These are phyloP conservation scores for Talaromyces sp. DNA, from an alignment of 2,329 filamentous ascomycete species.

Conservation along the genomic window DNA sequence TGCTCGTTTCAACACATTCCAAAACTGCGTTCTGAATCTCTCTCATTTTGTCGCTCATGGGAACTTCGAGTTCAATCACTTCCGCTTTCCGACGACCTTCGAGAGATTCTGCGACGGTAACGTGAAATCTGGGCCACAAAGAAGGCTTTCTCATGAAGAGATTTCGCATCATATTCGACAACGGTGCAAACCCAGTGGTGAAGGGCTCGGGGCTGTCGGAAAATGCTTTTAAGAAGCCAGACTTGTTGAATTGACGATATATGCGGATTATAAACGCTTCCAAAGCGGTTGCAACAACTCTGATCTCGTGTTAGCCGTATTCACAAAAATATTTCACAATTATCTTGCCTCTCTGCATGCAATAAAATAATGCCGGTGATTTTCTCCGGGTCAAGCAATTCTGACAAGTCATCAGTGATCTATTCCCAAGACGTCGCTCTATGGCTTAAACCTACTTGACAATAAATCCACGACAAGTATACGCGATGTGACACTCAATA, in stretches of 20 bases:
- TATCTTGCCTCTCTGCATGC: constrained; percentile 66
- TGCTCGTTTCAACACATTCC: constrained; percentile 93
- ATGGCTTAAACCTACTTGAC: constrained; percentile 49
- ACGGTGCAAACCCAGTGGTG: constrained; percentile 77
- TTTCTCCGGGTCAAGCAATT: constrained; percentile 70
- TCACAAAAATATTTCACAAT: neutral
- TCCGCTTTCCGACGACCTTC: constrained; percentile 92
- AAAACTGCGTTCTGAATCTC: constrained; percentile 91
- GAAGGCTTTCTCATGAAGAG: constrained; percentile 84
- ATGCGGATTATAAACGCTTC: constrained; percentile 95
- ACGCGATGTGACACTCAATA: constrained; percentile 92
- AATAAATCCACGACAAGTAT: constrained; percentile 92
- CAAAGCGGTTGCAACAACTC: constrained; percentile 75
- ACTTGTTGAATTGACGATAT: constrained; percentile 90
- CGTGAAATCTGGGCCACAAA: constrained; percentile 89
- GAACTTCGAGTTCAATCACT: constrained; percentile 92
- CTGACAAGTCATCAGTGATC: constrained; percentile 20
- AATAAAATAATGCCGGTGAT: constrained; percentile 83
- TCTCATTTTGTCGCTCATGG: constrained; percentile 91
- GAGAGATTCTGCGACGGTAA: constrained; percentile 80
- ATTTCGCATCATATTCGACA: constrained; percentile 87
- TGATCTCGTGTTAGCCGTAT: constrained; percentile 23
- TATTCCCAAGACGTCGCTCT: constrained; percentile 53
- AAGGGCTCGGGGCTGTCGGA: constrained; percentile 92
- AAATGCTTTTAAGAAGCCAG: constrained; percentile 91